Conservation (phyloP, 441 rosid species). For the Manihot esculenta region DNA sequence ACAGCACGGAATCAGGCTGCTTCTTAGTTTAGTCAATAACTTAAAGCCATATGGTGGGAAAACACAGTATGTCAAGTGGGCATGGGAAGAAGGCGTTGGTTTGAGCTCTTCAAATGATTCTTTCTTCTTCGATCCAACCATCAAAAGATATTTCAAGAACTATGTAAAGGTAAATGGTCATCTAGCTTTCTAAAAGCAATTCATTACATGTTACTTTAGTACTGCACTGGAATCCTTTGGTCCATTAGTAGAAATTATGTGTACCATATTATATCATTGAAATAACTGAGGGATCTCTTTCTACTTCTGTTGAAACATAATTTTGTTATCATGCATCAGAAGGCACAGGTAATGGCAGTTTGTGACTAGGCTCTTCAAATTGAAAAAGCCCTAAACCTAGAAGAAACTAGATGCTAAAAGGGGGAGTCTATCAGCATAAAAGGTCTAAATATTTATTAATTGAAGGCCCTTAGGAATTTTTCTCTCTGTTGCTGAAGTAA, state of each 20-base stretch:
- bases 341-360: background rate
- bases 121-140: conserved; percentile 92
- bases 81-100: conserved; percentile 90
- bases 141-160: conserved; percentile 79
- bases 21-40: conserved; percentile 84
- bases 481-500: background rate
- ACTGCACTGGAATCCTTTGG: background rate
- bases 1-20: conserved; percentile 61
- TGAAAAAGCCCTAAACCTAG: background rate
- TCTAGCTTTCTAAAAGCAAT: conserved; percentile 5
- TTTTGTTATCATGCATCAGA: background rate
- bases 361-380: background rate
- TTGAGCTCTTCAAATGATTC: conserved; percentile 93
- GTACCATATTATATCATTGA: background rate
- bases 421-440: background rate
- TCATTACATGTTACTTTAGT: background rate
- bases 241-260: background rate
- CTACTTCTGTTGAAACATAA: background rate
- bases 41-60: conserved; percentile 89
- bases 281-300: background rate
- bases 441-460: background rate
- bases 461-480: background rate
- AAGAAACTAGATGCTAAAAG: background rate
- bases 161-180: conserved; percentile 51
- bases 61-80: conserved; percentile 93